Evolutionary conservation across 1,139 yeast genomes (phyloP), one percentile per base, ranked within the genome.

Genomic region (Lodderomyces margitis): DNA sequence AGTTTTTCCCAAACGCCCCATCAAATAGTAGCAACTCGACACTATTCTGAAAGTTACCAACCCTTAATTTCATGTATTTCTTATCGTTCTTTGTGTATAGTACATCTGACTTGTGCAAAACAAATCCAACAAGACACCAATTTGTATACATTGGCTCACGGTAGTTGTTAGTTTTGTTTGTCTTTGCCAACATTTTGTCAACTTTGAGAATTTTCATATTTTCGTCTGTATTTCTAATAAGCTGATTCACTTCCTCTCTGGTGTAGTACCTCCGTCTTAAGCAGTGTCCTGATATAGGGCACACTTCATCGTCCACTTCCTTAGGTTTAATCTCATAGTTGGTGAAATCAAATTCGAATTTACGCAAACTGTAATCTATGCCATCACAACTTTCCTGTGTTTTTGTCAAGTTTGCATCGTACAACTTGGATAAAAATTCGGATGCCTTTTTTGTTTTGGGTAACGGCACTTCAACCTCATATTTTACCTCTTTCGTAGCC

Each of bases 81-180:
- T 70, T 48, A 19, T 58, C 61, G 15, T 52, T 52, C 3, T 53
- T 52, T 3, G 55, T 61, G 3, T 68, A 62, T n/a, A 64, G 57
- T 1, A 84, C 41, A 5, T 71, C 76, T 3, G 80, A 66, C 55
- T 88, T 89, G 25, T 61, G 57, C 5, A 80, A 68, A 0, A 91
- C 67, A 7, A 86, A 72, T 1, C 95, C 97, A 19, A 83, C 57
- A 8, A 84, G 74, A 17, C 84, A 81, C 84, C 87, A 89, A 55
- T 91, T 89, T 11, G 83, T 63, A 52, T 81, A 83, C 25, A 68
- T 63, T 0, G 96, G 96, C 40, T 85, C 85, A 5, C 63, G 59
- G 54, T 75, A 89, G 21, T 75, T 41, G 17, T 50, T 66, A 1
- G 96, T 95, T 4, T 92, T 83, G 32, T 61, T 52, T 1, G 87